Base-by-base conservation (phyloP, 805 yeast species). In the Myxozyma kluyveri region DNA sequence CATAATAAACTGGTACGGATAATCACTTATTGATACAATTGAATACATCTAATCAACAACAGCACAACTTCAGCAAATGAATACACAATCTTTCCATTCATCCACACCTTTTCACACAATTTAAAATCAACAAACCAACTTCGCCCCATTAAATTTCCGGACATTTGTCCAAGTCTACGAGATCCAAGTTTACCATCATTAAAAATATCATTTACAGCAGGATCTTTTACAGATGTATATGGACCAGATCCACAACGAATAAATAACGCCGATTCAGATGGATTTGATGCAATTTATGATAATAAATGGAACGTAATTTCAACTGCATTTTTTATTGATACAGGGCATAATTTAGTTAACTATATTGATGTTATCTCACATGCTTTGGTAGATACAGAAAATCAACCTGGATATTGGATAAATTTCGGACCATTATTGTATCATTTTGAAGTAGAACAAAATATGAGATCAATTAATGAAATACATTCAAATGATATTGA, bases 351-450 rank as follows among this genome's bases (percentile, higher is more conserved):
- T 62, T 65, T 88, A 42, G 73, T 91, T 57, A 84, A 82, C 35
- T 90, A 90, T 66, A 68, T 91, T 47, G 84, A 84, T 47, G 70
- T 84, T 0, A 81, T 91, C 32, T 76, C 76, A 45, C 61, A 66
- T 14, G 61, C 82, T 33, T 67, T 74, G 14, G 19, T 17, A 9
- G 49, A 41, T 27, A 7, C 54, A 10, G 17, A 14, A 14, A 19
- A 18, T 3, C 17, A 24, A 6, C 39, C 29, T 14, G 82, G 87
- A 0, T 74, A 76, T 42, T 91, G 98, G 98, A 80, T 91, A 57
- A 91, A 93, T 65, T 75, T 83, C 14, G 99, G 99, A 0, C 99
- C 99, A 0, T 73, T 93, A 54, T 84, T 90, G 67, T 91, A 93
- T 72, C 97, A 97, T 1, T 82, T 88, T 3, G 59, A 54, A 45